Evolutionary conservation across 2,329 filamentous ascomycete species (phyloP).

Genomic region (Colletotrichum sojae): DNA sequence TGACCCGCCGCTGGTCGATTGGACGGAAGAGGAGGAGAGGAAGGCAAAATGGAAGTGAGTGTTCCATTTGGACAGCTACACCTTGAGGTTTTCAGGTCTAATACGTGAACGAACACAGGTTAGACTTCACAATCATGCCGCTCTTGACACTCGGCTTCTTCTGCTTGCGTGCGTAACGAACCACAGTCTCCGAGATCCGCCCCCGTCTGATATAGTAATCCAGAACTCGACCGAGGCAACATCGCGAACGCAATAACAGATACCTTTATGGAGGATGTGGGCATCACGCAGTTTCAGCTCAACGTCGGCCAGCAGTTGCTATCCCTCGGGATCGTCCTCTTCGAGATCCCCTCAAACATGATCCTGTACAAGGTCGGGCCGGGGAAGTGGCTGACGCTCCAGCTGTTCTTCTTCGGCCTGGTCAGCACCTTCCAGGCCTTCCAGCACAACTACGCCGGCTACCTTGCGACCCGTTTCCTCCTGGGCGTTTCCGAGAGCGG

Average conservation of each 20-base stretch:
- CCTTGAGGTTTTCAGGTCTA: not conserved
- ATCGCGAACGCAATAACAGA: conserved; percentile 53
- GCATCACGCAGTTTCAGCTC: conserved; percentile 64
- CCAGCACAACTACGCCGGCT: conserved; percentile 60
- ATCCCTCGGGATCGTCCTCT: conserved; percentile 62
- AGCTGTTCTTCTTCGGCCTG: conserved; percentile 67
- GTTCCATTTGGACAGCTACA: not conserved
- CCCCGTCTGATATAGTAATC: not conserved
- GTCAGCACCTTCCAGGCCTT: conserved; percentile 70
- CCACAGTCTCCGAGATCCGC: not conserved
- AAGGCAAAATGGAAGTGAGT: conserved; percentile 56
- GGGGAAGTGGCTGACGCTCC: conserved; percentile 66
- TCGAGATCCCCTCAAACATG: conserved; percentile 63
- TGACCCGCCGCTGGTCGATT: conserved; percentile 45
- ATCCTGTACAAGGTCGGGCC: conserved; percentile 63
- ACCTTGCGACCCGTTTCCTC: conserved; percentile 64
- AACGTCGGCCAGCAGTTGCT: conserved; percentile 67
- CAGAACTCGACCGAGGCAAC: conserved; percentile 57
- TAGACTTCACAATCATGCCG: conserved; percentile 60
- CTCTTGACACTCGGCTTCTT: conserved; percentile 59
- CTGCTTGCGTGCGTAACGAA: conserved; percentile 54
- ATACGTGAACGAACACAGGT: conserved; percentile 41
- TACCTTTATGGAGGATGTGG: conserved; percentile 64
- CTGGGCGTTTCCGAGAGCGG: conserved; percentile 68
- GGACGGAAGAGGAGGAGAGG: conserved; percentile 53